A percentile compares a stretch with the other conserved stretches of the same genome.
Conservation (phyloP, 495 filamentous ascomycete genomes). For the Talaromyces stipitatus region DNA sequence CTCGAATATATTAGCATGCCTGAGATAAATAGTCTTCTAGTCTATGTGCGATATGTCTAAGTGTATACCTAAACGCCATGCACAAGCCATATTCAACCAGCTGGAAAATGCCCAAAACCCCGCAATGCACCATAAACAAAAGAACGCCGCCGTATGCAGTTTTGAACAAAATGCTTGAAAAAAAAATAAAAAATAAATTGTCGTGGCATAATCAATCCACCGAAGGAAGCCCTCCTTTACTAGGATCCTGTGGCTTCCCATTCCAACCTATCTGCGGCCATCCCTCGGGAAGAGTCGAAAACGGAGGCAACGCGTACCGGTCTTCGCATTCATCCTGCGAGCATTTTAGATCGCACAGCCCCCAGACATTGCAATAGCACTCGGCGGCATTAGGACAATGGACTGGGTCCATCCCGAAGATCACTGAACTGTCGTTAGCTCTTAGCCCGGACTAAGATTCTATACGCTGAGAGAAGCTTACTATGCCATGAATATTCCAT, state of each 20-base stretch:
- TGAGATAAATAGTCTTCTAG: not conserved
- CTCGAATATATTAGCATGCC: no score
- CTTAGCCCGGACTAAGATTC: not conserved
- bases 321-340: slow-evolving; percentile 26
- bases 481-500: slow-evolving; percentile 72
- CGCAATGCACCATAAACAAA: not conserved
- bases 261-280: slow-evolving; percentile 48
- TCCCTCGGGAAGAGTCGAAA: slow-evolving; percentile 36
- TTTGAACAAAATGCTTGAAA: not conserved
- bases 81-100: not conserved
- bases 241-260: slow-evolving; percentile 35
- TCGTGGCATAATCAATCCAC: not conserved
- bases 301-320: slow-evolving; percentile 42
- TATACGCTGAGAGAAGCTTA: slow-evolving; percentile 15
- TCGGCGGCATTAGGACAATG: slow-evolving; percentile 48
- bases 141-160: not conserved
- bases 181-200: not conserved
- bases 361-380: slow-evolving; percentile 61
- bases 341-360: slow-evolving; percentile 46
- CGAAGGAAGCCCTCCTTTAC: slow-evolving; percentile 21
- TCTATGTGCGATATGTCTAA: not conserved
- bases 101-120: not conserved
- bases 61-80: not conserved
- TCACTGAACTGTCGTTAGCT: slow-evolving; percentile 26
- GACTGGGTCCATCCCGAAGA: slow-evolving; percentile 43